Base-by-base conservation (phyloP, 1,139 yeast genomes). In the Yamadazyma conglobata region DNA sequence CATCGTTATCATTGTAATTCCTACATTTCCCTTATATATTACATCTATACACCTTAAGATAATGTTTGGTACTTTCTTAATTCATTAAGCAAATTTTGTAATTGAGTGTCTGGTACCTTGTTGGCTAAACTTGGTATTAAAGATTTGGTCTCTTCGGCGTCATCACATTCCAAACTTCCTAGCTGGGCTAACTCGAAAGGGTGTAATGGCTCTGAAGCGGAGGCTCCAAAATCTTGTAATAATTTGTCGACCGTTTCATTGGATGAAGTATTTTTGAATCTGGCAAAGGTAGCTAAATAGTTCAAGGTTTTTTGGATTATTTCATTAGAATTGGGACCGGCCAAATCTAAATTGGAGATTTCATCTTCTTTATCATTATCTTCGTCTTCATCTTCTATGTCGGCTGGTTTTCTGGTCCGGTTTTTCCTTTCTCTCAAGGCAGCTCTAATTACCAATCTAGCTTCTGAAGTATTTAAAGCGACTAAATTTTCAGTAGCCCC, bases 101-200 rank as follows among this genome's bases (percentile, higher is more conserved):
- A 65, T 51, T 89, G 96, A 28, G 84, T 85, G 45, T 88, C 95
- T 5, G 86, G 74, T 28, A 86, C 88, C 56, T 89, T 89, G 42
- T 70, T 73, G 12, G 77, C 71, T 50, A 91, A 69, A 58, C 95
- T 83, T 27, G 99, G 96, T 40, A 91, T 82, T 50, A 91, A 69
- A 16, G 96, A 86, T 59, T 88, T 86, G 19, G 97, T 97, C 64
- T 91, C 99, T 52, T 91, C 98, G 5, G 95, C 89, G 45, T 91
- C 97, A 53, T 91, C 98, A 59, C 96, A 89, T 24, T 93, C 87
- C 42, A 91, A 68, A 3, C 95, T 86, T 0, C 97, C 96, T 40
- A 91, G 68, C 59, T 91, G 98, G 0, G 98, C 96, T 33, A 87
- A 70, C 60, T 91, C 99, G 56, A 91, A 93, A 2, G 98, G 97